These are phyloP conservation scores for Tuber aestivum DNA, from an alignment of 495 filamentous ascomycete species.

Conservation along the genomic window DNA sequence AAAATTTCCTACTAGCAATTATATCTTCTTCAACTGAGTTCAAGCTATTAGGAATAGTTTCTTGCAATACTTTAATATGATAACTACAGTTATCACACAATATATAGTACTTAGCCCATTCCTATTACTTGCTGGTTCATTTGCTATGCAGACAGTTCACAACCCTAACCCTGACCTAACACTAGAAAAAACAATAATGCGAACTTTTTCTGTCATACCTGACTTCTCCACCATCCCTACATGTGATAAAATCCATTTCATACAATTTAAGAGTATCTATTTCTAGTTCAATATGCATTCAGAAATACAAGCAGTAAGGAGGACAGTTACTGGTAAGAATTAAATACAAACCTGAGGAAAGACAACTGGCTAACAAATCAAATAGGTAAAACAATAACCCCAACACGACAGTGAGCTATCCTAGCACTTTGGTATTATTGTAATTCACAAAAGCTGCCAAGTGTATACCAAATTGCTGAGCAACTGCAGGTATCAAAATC, in stretches of 20 bases:
- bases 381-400: background rate
- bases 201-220: background rate
- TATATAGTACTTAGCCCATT: too few relatives aligned
- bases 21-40: too few relatives aligned
- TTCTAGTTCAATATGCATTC: background rate
- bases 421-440: background rate
- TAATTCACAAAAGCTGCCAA: background rate
- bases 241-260: background rate
- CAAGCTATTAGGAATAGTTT: too few relatives aligned
- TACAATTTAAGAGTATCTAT: background rate
- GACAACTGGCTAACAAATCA: background rate
- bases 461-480: background rate
- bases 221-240: background rate
- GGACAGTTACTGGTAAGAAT: background rate
- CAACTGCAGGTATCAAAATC: background rate
- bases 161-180: too few relatives aligned
- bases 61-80: too few relatives aligned
- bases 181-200: background rate
- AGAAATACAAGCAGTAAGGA: background rate
- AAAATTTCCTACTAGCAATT: too few relatives aligned
- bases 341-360: background rate
- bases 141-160: too few relatives aligned
- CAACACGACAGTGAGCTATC: background rate
- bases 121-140: background rate
- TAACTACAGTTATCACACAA: too few relatives aligned